phyloP scores from a whole-genome alignment of 768 basidiomycete genomes.

The Punctularia strigosozonata region DNA sequence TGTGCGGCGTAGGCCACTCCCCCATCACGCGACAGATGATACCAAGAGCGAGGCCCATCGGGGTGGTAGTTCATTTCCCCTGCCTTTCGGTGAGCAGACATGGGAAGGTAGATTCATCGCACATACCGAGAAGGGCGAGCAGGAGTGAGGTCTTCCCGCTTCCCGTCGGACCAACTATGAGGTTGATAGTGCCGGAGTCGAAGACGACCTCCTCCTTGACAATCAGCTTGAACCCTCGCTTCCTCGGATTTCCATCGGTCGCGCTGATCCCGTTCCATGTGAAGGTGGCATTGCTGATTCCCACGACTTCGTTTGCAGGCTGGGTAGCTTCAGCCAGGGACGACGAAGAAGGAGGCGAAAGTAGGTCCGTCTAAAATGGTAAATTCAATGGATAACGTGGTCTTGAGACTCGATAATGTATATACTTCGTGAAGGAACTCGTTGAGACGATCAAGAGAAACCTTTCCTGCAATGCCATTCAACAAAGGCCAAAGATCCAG shows the following conservation, averaged over 20 bases:
- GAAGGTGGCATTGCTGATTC: not conserved
- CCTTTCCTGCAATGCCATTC: not conserved
- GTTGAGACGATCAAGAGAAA: not conserved
- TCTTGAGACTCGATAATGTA: too few species aligned
- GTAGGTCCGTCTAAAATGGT: not conserved
- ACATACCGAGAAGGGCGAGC: constrained; percentile 8
- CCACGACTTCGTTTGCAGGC: not conserved
- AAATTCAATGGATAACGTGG: too few species aligned
- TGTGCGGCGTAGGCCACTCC: constrained; percentile 9
- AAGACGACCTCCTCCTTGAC: constrained; percentile 10
- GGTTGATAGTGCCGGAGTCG: constrained; percentile 9
- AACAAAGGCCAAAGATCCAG: not conserved
- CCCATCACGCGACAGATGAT: constrained; percentile 4
- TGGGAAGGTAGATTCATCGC: not conserved
- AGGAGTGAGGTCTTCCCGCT: constrained; percentile 10
- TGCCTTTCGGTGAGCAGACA: too few species aligned
- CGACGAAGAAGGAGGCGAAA: not conserved
- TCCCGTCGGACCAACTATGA: constrained; percentile 10
- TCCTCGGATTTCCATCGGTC: not conserved
- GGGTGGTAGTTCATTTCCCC: constrained; percentile 6
- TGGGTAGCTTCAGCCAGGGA: not conserved
- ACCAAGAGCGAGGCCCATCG: constrained; percentile 9
- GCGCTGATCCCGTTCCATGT: not conserved
- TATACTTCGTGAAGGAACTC: not conserved
- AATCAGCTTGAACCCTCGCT: not conserved